A percentile compares a stretch with the other conserved stretches of the same genome.
Conservation (phyloP, 2,329 filamentous ascomycete genomes). For the Blastomyces emzantsi region DNA sequence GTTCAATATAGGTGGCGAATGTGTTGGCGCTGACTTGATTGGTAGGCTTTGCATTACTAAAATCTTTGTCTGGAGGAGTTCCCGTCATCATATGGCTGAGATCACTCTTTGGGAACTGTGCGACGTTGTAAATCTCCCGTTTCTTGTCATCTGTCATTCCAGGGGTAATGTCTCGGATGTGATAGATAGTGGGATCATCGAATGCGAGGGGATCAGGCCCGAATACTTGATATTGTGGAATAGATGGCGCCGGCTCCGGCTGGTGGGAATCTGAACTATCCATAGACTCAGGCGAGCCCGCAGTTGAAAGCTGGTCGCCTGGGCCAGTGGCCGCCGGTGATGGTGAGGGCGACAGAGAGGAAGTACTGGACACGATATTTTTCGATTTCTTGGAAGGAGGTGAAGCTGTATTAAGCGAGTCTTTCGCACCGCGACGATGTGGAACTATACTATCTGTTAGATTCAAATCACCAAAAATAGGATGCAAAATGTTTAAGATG, state of each 20-base stretch:
- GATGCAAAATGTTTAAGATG: background rate
- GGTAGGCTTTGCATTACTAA: conserved; percentile 83
- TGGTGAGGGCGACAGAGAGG: conserved; percentile 31
- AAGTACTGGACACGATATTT: conserved; percentile 29
- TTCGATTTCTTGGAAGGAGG: conserved; percentile 34
- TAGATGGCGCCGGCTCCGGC: conserved; percentile 50
- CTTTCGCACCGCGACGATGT: conserved; percentile 15
- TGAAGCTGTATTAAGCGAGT: conserved; percentile 23
- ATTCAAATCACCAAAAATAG: background rate
- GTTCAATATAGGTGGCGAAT: conserved; percentile 86
- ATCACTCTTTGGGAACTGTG: conserved; percentile 70
- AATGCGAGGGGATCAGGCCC: conserved; percentile 89
- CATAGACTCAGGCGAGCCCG: conserved; percentile 55
- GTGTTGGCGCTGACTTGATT: conserved; percentile 92
- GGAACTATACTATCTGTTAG: conserved; percentile 7
- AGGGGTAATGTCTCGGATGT: conserved; percentile 66
- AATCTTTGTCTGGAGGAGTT: conserved; percentile 85
- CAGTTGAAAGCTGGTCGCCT: conserved; percentile 52
- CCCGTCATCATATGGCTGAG: conserved; percentile 79
- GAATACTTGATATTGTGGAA: conserved; percentile 74
- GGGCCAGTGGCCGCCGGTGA: conserved; percentile 38
- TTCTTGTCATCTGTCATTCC: conserved; percentile 78
- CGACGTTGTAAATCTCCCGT: conserved; percentile 80
- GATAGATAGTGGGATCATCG: conserved; percentile 83
- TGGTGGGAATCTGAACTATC: conserved; percentile 51